Conservation (phyloP, 116 monocot genomes). For the Posidonia oceanica region DNA sequence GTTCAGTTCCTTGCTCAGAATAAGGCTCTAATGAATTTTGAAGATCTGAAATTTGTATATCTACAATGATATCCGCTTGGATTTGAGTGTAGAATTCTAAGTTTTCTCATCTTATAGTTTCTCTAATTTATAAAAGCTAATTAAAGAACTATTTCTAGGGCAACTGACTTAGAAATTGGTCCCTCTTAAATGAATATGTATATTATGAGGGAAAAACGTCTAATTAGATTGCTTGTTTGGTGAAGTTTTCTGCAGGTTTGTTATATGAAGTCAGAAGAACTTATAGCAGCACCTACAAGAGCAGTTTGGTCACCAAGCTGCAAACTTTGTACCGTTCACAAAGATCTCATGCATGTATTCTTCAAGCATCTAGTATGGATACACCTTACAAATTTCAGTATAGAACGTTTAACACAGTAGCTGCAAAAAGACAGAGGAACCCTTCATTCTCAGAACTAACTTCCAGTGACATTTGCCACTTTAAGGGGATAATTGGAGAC, state of each 20-base stretch:
- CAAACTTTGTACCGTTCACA: not conserved
- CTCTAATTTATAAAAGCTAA: no score
- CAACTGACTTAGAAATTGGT: no score
- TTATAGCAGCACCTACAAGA: not conserved
- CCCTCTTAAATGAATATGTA: no score
- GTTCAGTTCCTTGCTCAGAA: no score
- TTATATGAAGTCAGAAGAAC: not conserved
- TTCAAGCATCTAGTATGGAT: not conserved
- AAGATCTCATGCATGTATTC: not conserved
- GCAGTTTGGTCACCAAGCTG: not conserved
- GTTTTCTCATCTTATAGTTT: no score
- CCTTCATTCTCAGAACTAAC: slow-evolving; percentile 53
- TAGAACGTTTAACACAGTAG: slow-evolving; percentile 33
- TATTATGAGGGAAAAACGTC: no score
- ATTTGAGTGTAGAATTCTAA: no score
- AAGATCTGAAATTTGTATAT: no score
- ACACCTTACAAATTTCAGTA: slow-evolving; percentile 14
- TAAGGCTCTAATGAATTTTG: no score
- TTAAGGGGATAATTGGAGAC: slow-evolving; percentile 59
- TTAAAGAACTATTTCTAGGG: no score
- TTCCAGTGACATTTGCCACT: slow-evolving; percentile 53
- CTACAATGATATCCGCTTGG: no score
- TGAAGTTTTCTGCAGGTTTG: slow-evolving; percentile 1
- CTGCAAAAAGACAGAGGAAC: slow-evolving; percentile 37
- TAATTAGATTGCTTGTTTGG: not conserved